Evolutionary conservation across 2,329 filamentous ascomycete genomes (phyloP), one percentile per base, ranked within the genome.

Genomic region (Zymoseptoria pseudotritici): DNA sequence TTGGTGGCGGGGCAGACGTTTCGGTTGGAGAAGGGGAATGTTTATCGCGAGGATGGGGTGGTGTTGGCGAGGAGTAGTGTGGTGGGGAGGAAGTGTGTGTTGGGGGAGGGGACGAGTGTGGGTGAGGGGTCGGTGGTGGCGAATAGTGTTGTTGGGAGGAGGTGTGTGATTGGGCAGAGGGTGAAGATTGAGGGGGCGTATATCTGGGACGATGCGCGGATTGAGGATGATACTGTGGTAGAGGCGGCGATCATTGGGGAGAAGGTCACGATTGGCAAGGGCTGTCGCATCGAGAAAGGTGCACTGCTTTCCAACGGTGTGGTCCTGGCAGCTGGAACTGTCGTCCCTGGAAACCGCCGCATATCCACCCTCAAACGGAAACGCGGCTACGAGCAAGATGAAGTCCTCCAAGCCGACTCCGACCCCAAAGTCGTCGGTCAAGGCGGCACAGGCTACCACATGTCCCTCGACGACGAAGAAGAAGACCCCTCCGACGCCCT

Each of bases 161-260:
- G 89, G 65, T 97, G 93, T 75, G 86, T 85, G 65, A 94, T 99
- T 66, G 94, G 94, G 6, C 87, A 84, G 66, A 90, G 94, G 65
- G 92, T 94, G 26, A 83, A 80, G 46, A 85, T 99, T 62, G 82
- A 89, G 54, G 83, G 90, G 66, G 88, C 90, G 21, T 93, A 91
- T 68, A 84, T 99, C 64, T 97, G 93, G 92, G 90, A 97, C 67
- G 84, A 91, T 67, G 86, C 85, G 0, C 83, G 82, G 4, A 84
- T 99, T 66, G 88, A 86, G 1, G 90, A 97, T 70, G 86, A 86
- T 20, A 81, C 87, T 17, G 82, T 82, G 22, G 78, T 99, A 54
- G 80, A 82, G 8, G 83, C 85, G 65, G 87, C 91, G 1, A 85
- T 99, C 50, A 78, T 99, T 57, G 94, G 89, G 4, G 86, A 87